Percentiles rank a stretch among this genome's conserved stretches.
phyloP scores from a whole-genome alignment of 495 filamentous ascomycete genomes.

The Penicillium turbatum region DNA sequence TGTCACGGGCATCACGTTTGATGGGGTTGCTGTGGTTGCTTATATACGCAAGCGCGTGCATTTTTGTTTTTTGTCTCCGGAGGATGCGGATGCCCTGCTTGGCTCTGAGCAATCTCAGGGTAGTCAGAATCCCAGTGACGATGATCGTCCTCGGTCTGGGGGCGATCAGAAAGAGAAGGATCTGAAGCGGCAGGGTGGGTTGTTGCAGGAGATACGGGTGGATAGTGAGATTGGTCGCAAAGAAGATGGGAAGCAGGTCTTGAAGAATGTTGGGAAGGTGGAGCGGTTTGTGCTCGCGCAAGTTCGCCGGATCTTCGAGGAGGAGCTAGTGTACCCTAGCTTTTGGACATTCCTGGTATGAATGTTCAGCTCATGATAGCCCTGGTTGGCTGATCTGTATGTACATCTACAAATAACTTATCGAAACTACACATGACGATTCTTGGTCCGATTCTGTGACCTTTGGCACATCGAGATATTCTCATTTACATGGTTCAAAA shows the following conservation, averaged over 20 bases:
- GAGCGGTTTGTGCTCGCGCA: conserved; percentile 96
- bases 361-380: conserved; percentile 9
- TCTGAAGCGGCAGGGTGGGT: conserved; percentile 56
- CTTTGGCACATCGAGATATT: conserved; percentile 1
- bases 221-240: conserved; percentile 95
- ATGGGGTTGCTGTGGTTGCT: conserved; percentile 87
- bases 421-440: conserved; percentile 10
- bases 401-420: conserved; percentile 22
- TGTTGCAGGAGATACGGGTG: conserved; percentile 87
- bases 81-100: conserved; percentile 69
- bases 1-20: conserved; percentile 90
- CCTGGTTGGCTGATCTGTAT: background rate
- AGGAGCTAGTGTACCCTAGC: conserved; percentile 96
- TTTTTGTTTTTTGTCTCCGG: conserved; percentile 86
- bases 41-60: conserved; percentile 76
- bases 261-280: conserved; percentile 98
- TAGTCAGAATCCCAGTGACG: conserved; percentile 21
- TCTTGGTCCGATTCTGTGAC: background rate
- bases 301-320: conserved; percentile 93
- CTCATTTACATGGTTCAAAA: background rate
- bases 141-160: conserved; percentile 20
- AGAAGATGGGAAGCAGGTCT: conserved; percentile 82
- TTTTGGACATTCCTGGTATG: conserved; percentile 96
- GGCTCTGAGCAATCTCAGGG: conserved; percentile 48
- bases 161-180: conserved; percentile 51